A percentile compares a stretch with the other conserved stretches of the same genome.
Conservation (phyloP, 257 asterid genomes). For the Capsicum baccatum region DNA sequence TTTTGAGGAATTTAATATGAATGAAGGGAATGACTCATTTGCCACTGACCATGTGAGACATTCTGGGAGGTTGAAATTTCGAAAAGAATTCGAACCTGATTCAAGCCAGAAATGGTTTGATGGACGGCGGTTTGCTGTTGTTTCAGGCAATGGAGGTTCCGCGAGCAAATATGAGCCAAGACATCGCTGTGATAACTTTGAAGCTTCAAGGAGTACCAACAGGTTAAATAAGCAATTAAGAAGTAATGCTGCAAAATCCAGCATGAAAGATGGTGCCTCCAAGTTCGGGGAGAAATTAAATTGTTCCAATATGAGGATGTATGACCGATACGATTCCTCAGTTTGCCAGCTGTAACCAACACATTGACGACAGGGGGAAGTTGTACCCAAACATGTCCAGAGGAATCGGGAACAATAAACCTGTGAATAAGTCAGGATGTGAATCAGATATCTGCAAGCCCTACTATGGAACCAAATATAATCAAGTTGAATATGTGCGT, state of each 20-base stretch:
- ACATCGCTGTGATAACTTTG: conserved; percentile 60
- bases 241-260: conserved; percentile 53
- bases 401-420: conserved; percentile 54
- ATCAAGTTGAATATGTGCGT: conserved; percentile 53
- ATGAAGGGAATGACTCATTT: conserved; percentile 53
- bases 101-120: conserved; percentile 62
- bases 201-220: conserved; percentile 52
- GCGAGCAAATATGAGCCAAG: conserved; percentile 59
- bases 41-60: conserved; percentile 52
- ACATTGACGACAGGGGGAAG: conserved; percentile 63
- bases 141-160: conserved; percentile 55
- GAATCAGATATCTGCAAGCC: conserved; percentile 68
- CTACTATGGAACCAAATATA: conserved; percentile 57
- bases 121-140: conserved; percentile 50
- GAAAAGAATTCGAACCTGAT: conserved; percentile 62
- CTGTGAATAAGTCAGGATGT: conserved; percentile 51
- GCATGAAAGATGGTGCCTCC: conserved; percentile 59
- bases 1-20: conserved; percentile 51
- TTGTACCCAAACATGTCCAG: conserved; percentile 52
- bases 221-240: conserved; percentile 59
- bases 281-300: conserved; percentile 57
- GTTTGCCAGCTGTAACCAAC: conserved; percentile 76
- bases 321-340: conserved; percentile 59
- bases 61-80: conserved; percentile 67
- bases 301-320: conserved; percentile 54